Percentiles rank a stretch among this genome's conserved stretches.
Evolutionary conservation across 1,139 yeast genomes (phyloP).

Genomic region (Sugiyamaella pinicola): DNA sequence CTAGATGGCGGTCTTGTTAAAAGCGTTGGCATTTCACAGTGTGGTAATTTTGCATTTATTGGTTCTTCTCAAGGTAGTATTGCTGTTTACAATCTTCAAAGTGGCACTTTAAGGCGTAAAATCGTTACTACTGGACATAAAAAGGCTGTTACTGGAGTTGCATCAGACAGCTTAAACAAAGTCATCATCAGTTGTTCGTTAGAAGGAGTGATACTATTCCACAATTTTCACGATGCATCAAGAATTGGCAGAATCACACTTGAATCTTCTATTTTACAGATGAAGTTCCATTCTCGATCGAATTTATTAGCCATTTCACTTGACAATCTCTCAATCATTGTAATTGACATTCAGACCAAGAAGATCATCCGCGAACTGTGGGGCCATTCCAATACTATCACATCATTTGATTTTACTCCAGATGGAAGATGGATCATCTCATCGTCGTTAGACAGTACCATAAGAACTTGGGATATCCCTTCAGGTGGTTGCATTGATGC

Average conservation of each 20-base stretch:
- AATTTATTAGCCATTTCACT: slow-evolving; percentile 83
- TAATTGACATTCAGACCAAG: slow-evolving; percentile 80
- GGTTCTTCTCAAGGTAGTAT: slow-evolving; percentile 94
- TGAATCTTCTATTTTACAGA: slow-evolving; percentile 73
- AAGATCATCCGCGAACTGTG: slow-evolving; percentile 81
- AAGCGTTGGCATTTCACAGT: slow-evolving; percentile 77
- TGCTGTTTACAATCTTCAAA: slow-evolving; percentile 85
- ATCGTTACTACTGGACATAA: slow-evolving; percentile 59
- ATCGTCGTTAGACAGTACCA: slow-evolving; percentile 79
- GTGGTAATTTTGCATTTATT: slow-evolving; percentile 93
- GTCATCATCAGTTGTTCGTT: slow-evolving; percentile 84
- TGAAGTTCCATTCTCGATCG: slow-evolving; percentile 78
- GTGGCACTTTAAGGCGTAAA: slow-evolving; percentile 74
- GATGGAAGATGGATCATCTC: slow-evolving; percentile 96
- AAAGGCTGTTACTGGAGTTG: slow-evolving; percentile 83
- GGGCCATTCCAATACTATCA: slow-evolving; percentile 90
- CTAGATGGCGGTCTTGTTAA: slow-evolving; percentile 82
- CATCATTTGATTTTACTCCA: slow-evolving; percentile 87
- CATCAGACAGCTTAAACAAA: slow-evolving; percentile 86
- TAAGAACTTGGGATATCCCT: slow-evolving; percentile 97
- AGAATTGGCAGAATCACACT: slow-evolving; percentile 68
- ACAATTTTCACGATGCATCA: slow-evolving; percentile 75
- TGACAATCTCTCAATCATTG: slow-evolving; percentile 83
- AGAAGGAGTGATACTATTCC: slow-evolving; percentile 87
- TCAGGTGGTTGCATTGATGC: slow-evolving; percentile 98